These are phyloP conservation scores for Sicyos edulis DNA, from an alignment of 306 rosid genomes.

Conservation along the genomic window DNA sequence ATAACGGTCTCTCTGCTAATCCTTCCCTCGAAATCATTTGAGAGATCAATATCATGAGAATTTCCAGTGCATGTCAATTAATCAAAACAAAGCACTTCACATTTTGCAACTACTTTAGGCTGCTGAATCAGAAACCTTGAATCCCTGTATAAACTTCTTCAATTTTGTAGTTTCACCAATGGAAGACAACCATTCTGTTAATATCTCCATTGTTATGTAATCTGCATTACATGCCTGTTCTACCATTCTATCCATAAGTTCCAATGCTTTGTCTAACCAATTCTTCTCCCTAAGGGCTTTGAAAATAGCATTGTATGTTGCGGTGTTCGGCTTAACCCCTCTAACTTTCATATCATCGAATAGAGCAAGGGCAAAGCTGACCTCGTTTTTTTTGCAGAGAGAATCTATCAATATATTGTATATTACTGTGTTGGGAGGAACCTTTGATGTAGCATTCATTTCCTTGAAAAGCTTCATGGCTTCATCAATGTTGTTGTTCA, in stretches of 20 bases:
- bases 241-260: constrained; percentile 59
- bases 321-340: constrained; percentile 48
- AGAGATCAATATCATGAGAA: background rate
- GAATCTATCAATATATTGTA: constrained; percentile 57
- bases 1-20: background rate
- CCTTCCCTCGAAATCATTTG: background rate
- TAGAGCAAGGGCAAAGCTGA: constrained; percentile 43
- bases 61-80: background rate
- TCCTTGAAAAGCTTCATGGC: constrained; percentile 58
- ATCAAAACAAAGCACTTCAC: constrained; percentile 5
- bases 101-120: constrained; percentile 15
- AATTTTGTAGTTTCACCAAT: constrained; percentile 45
- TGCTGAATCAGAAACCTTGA: constrained; percentile 30
- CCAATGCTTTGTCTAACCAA: constrained; percentile 44
- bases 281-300: constrained; percentile 44
- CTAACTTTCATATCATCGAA: constrained; percentile 52
- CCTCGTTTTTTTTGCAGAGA: constrained; percentile 48
- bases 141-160: constrained; percentile 39
- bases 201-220: constrained; percentile 62
- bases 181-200: constrained; percentile 65
- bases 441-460: constrained; percentile 41
- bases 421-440: constrained; percentile 59
- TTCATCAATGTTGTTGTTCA: constrained; percentile 33
- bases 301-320: constrained; percentile 59
- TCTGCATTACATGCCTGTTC: constrained; percentile 60